These are phyloP conservation scores for Farysia itapuensis DNA, from an alignment of 1,284 basidiomycete genomes.

Conservation along the genomic window DNA sequence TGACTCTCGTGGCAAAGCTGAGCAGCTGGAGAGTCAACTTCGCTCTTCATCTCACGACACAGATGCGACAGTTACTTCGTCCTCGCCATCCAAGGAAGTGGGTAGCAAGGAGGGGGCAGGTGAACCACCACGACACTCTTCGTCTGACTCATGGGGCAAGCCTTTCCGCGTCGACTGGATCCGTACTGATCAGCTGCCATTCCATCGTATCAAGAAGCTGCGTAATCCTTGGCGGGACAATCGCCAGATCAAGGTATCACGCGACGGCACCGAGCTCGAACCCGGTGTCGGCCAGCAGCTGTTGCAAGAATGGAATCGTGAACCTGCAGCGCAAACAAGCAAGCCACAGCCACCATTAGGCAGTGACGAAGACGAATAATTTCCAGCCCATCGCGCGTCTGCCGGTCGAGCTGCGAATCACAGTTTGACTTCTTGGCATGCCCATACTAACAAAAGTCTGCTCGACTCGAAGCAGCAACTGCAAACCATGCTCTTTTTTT, in stretches of 20 bases:
- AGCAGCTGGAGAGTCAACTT: slow-evolving; percentile 38
- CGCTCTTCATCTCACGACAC: slow-evolving; percentile 30
- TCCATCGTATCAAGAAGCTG: slow-evolving; percentile 74
- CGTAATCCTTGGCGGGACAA: slow-evolving; percentile 92
- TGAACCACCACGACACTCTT: slow-evolving; percentile 20
- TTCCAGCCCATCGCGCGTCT: not conserved
- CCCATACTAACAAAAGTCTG: too few relatives aligned
- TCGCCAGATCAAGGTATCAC: slow-evolving; percentile 79
- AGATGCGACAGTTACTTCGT: slow-evolving; percentile 10
- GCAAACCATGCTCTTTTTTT: not conserved
- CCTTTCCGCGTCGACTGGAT: slow-evolving; percentile 86
- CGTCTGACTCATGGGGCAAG: slow-evolving; percentile 40
- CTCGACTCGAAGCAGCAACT: too few relatives aligned
- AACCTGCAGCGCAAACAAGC: not conserved
- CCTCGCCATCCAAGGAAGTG: not conserved
- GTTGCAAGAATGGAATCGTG: slow-evolving; percentile 73
- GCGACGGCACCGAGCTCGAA: slow-evolving; percentile 89
- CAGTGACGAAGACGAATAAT: slow-evolving; percentile 32
- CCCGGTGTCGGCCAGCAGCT: slow-evolving; percentile 74
- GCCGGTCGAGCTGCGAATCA: not conserved
- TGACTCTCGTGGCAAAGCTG: slow-evolving; percentile 37
- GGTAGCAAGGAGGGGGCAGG: slow-evolving; percentile 1
- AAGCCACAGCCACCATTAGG: not conserved
- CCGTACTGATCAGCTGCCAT: slow-evolving; percentile 73
- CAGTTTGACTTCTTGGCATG: not conserved